Percentiles rank a stretch among this genome's conserved stretches.
Conservation (phyloP, 768 basidiomycete genomes). For the Russula lepida region DNA sequence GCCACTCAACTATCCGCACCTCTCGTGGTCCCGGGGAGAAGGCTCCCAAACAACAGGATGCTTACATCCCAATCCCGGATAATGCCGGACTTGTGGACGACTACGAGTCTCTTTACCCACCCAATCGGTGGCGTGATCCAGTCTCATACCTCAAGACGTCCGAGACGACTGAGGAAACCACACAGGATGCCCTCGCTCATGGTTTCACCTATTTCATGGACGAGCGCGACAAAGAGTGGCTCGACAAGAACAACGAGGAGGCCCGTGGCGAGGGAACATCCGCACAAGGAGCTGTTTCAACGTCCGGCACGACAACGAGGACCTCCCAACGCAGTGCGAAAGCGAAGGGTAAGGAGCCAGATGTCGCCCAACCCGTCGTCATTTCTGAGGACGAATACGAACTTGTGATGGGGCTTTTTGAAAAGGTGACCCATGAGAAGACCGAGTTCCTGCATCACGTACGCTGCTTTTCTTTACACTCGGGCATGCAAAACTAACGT, state of each 20-base stretch:
- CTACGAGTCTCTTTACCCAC: conserved; percentile 69
- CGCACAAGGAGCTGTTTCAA: conserved; percentile 58
- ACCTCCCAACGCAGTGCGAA: conserved; percentile 54
- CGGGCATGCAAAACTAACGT: neutral
- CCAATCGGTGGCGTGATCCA: conserved; percentile 67
- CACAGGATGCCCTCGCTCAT: conserved; percentile 50
- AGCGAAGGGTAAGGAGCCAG: conserved; percentile 79
- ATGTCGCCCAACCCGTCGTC: conserved; percentile 49
- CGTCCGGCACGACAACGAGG: conserved; percentile 46
- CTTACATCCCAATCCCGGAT: conserved; percentile 90
- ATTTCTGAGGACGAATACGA: conserved; percentile 93
- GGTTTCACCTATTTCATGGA: conserved; percentile 92
- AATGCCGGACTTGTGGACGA: conserved; percentile 73
- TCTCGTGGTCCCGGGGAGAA: conserved; percentile 32
- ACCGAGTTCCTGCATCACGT: conserved; percentile 88
- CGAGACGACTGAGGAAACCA: conserved; percentile 75
- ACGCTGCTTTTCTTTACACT: conserved; percentile 28
- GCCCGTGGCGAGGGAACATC: conserved; percentile 82
- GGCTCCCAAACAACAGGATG: conserved; percentile 38
- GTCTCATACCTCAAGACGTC: conserved; percentile 72
- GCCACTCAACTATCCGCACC: conserved; percentile 34
- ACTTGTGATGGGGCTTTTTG: conserved; percentile 89
- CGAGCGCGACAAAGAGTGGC: conserved; percentile 92
- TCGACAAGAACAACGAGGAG: conserved; percentile 83
- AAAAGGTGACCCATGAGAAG: conserved; percentile 83